Base-by-base conservation (phyloP, 257 asterid species). In the Solanum bulbocastanum region DNA sequence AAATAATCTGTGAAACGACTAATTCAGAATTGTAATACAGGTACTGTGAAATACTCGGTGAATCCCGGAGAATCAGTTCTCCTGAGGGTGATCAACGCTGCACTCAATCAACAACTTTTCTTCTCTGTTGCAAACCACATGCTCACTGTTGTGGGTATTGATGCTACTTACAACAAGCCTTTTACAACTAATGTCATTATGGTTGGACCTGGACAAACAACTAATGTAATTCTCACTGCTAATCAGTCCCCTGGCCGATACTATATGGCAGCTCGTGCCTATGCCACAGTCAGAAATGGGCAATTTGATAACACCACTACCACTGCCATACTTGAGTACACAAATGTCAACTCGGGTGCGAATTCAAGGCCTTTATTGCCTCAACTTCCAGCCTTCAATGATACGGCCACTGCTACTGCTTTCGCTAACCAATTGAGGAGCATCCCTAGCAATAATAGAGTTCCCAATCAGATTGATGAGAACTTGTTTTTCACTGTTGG, bases 201-300 rank as follows among this genome's bases (percentile, higher is more conserved):
- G 98, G 78, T 93, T 71, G 98, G 96, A 56, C 98, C 98, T 4
- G 98, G 98, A 1, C 98, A 94, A 69, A 93, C 96, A 11, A 92
- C 98, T 8, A 87, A 91, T 89, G 94, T 93, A 86, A 92, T 94
- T 86, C 92, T 94, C 60, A 90, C 89, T 0, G 96, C 98, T 12
- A 88, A 94, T 82, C 95, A 89, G 86, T 73, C 92, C 8, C 91
- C 95, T 5, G 90, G 89, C 5, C 91, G 92, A 1, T 94, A 93
- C 81, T 94, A 94, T 86, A 90, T 92, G 94, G 94, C 96, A 0
- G 92, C 94, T 10, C 82, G 93, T 2, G 96, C 96, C 62, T 94
- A 93, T 83, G 91, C 94, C 25, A 89, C 93, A 1, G 92, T 91
- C 1, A 87, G 85, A 32, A 92, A 92, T 27, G 93, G 92, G 0